Evolutionary conservation across 345 rosid genomes (phyloP).

Genomic region (Geranium rotundifolium): DNA sequence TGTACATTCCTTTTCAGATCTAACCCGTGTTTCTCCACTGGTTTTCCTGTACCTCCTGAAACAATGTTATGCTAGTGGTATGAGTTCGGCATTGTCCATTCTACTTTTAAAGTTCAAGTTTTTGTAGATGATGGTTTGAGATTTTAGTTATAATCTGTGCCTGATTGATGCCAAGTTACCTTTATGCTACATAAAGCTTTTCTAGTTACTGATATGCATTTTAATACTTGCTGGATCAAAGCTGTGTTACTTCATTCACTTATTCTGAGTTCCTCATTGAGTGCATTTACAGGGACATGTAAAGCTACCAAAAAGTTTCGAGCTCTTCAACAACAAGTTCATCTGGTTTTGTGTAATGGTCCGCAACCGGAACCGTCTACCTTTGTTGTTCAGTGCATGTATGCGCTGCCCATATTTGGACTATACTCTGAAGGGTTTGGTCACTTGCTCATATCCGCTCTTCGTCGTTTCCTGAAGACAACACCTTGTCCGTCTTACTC

Average conservation of each 20-base stretch:
- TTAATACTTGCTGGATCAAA: not conserved
- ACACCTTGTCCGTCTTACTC: conserved; percentile 26
- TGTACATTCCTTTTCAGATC: conserved; percentile 48
- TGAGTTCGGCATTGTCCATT: not conserved
- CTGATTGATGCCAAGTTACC: not conserved
- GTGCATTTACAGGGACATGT: conserved; percentile 38
- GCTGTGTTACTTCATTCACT: not conserved
- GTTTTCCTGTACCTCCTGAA: conserved; percentile 72
- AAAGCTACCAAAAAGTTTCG: conserved; percentile 70
- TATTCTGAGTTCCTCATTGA: conserved; percentile 1
- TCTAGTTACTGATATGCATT: no score
- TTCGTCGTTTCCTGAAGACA: conserved; percentile 49
- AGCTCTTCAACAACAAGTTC: conserved; percentile 64
- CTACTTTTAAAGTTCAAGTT: no score
- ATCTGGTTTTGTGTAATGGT: conserved; percentile 39
- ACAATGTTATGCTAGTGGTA: conserved; percentile 67
- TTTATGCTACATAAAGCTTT: not conserved
- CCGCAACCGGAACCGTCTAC: conserved; percentile 73
- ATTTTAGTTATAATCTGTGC: not conserved
- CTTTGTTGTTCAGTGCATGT: conserved; percentile 52
- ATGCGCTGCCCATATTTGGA: conserved; percentile 65
- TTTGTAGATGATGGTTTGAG: not conserved
- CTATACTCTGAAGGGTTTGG: conserved; percentile 66
- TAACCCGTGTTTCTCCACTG: conserved; percentile 51
- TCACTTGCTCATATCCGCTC: conserved; percentile 73